Evolutionary conservation across 1,284 basidiomycete genomes (phyloP), one percentile per base, ranked within the genome.

Genomic region (Mycena sp.): DNA sequence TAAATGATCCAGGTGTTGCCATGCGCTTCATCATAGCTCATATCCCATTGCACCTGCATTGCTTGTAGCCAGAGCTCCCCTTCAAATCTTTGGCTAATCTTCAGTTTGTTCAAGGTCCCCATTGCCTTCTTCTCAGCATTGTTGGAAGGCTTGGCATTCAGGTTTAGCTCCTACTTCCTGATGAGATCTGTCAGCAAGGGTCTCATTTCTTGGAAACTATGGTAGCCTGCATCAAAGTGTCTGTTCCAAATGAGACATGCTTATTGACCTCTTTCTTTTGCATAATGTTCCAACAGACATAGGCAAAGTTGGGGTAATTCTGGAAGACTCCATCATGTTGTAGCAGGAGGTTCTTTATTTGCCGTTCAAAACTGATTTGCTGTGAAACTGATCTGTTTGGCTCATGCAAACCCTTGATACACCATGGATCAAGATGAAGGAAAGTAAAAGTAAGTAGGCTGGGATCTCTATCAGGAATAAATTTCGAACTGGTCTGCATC

Each of bases 31-130:
- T 63, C 21, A 65, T 6, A 5, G 60, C 59, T 2, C 60, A 45
- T 1, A 65, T 63, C 25, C 63, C 63, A 26, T 65, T 65, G 4
- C 63, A 48, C 3, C 37, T 38, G 29, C 46, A 56, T 21, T 58
- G 37, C 37, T 63, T 65, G 25, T 61, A 61, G 2, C 45, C 63
- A 0, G 60, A 40, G 17, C 58, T 64, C 2, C 63, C 63, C 7
- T 37, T 43, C 4, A 55, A 11, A 19, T 55, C 53, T 17, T 35
- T 44, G 1, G 53, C 53, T 14, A 55, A 10, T 3, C 23, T 45
- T 44, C 25, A 55, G 16, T n/a, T 41, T 44, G 1, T 14, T 17
- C 19, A 61, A 23, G 0, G 35, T 40, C 1, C 37, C 25, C 28
- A 54, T 25, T 0, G 51, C 58, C 6, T 30, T 52, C 17, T 61